These are phyloP conservation scores for Leptomonas pyrrhocoris DNA, from an alignment of 208 protist species.

Conservation along the genomic window DNA sequence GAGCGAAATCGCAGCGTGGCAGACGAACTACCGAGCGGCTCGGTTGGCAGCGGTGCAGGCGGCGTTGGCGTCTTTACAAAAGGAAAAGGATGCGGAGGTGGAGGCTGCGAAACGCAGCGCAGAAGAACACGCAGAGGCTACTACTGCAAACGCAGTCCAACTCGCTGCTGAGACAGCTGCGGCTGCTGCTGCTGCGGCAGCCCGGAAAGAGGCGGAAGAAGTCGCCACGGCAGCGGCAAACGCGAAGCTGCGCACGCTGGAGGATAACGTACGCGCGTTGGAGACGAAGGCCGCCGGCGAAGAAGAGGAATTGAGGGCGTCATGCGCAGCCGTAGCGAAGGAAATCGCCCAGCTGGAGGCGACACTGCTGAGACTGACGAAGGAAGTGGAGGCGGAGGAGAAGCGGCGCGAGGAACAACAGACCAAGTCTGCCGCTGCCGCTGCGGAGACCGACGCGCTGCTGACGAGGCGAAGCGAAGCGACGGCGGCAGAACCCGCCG, in stretches of 20 bases:
- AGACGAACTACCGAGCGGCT: slow-evolving; percentile 29
- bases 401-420: not conserved
- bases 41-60: slow-evolving; percentile 30
- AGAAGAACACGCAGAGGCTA: too few species aligned
- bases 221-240: slow-evolving; percentile 1
- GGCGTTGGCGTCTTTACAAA: slow-evolving; percentile 8
- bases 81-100: slow-evolving; percentile 8
- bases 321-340: slow-evolving; percentile 5
- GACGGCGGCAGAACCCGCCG: not conserved
- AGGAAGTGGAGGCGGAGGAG: not conserved
- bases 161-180: not conserved
- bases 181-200: not conserved
- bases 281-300: slow-evolving; percentile 12
- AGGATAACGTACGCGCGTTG: slow-evolving; percentile 17
- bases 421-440: not conserved
- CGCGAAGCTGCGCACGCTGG: not conserved
- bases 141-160: not conserved
- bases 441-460: not conserved
- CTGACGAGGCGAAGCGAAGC: not conserved
- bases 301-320: slow-evolving; percentile 6
- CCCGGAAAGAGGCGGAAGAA: not conserved
- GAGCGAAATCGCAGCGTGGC: slow-evolving; percentile 34
- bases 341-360: slow-evolving; percentile 17
- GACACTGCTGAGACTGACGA: not conserved
- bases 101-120: not conserved